Evolutionary conservation across 2,329 filamentous ascomycete species (phyloP).

Genomic region (Saccharata proteae): DNA sequence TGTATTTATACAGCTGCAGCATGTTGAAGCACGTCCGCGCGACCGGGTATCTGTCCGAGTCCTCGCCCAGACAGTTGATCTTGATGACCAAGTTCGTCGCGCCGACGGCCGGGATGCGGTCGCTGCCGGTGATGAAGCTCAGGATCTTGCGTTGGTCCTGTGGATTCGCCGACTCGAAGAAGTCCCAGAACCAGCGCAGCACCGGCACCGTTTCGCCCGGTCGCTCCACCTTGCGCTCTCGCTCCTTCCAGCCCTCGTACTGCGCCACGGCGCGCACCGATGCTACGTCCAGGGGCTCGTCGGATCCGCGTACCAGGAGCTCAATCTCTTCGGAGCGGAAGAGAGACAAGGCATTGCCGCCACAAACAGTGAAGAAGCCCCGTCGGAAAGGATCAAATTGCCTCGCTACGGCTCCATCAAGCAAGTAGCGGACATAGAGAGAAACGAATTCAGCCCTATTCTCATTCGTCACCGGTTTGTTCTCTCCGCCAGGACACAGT

Average conservation of each 20-base stretch:
- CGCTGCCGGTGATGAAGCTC: slow-evolving; percentile 80
- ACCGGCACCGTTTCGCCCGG: slow-evolving; percentile 48
- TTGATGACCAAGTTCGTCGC: slow-evolving; percentile 68
- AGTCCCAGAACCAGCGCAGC: slow-evolving; percentile 80
- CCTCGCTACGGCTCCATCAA: slow-evolving; percentile 64
- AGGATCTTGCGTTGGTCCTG: slow-evolving; percentile 65
- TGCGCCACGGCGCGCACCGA: slow-evolving; percentile 64
- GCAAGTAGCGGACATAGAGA: slow-evolving; percentile 65
- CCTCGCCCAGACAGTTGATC: slow-evolving; percentile 62
- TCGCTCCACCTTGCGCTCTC: slow-evolving; percentile 14
- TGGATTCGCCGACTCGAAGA: slow-evolving; percentile 54
- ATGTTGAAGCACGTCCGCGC: slow-evolving; percentile 89
- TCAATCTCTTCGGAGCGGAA: slow-evolving; percentile 90
- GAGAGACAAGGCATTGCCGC: slow-evolving; percentile 73
- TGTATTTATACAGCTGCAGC: slow-evolving; percentile 64
- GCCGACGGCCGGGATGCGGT: slow-evolving; percentile 81
- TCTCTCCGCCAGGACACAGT: slow-evolving; percentile 51
- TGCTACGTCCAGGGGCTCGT: slow-evolving; percentile 68
- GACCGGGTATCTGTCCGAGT: slow-evolving; percentile 64
- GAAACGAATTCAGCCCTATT: slow-evolving; percentile 83
- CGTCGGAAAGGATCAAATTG: slow-evolving; percentile 92
- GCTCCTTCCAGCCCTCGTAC: slow-evolving; percentile 65
- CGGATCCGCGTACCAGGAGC: slow-evolving; percentile 70
- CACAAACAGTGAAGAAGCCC: slow-evolving; percentile 86
- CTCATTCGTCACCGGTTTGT: slow-evolving; percentile 44